Evolutionary conservation across 2,329 filamentous ascomycete genomes (phyloP).

Genomic region (Remersonia thermophila): DNA sequence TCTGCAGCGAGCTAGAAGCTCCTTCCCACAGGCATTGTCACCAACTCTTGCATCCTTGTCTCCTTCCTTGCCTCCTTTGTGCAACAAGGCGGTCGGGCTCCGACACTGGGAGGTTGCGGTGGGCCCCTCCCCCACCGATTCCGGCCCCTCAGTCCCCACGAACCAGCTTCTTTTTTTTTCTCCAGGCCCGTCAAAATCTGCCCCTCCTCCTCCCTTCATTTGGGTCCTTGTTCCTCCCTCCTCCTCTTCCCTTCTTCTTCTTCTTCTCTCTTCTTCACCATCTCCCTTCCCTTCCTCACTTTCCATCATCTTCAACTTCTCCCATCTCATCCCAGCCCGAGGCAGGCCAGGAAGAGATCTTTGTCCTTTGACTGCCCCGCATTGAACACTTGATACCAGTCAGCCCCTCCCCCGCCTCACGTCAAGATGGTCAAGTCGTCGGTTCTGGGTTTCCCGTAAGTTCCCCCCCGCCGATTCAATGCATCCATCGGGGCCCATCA

Average conservation of each 20-base stretch:
- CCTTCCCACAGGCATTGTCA: too few species aligned
- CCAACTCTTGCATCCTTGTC: too few species aligned
- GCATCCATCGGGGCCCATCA: constrained; percentile 33
- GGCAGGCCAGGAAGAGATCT: background rate
- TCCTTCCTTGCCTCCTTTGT: too few species aligned
- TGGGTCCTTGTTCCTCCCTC: constrained; percentile 3
- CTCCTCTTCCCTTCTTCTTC: constrained; percentile 4
- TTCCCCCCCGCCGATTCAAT: constrained; percentile 23
- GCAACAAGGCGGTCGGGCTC: constrained; percentile 9
- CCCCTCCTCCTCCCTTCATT: constrained; percentile 7
- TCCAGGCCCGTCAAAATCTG: constrained; percentile 8
- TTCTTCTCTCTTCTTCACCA: constrained; percentile 6
- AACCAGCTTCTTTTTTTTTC: background rate
- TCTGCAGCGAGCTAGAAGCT: too few species aligned
- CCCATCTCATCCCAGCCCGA: background rate
- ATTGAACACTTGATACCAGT: constrained; percentile 3
- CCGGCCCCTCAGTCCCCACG: constrained; percentile 9
- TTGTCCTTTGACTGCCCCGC: background rate
- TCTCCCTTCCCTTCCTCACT: constrained; percentile 2
- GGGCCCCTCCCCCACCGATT: constrained; percentile 12
- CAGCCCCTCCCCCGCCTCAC: constrained; percentile 9
- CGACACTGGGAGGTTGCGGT: constrained; percentile 7
- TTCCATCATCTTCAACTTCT: constrained; percentile 3
- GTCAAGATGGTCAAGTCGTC: constrained; percentile 50
- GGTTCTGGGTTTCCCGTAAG: constrained; percentile 80